These are phyloP conservation scores for Talaromyces piceae DNA, from an alignment of 2,329 filamentous ascomycete genomes.

Conservation along the genomic window DNA sequence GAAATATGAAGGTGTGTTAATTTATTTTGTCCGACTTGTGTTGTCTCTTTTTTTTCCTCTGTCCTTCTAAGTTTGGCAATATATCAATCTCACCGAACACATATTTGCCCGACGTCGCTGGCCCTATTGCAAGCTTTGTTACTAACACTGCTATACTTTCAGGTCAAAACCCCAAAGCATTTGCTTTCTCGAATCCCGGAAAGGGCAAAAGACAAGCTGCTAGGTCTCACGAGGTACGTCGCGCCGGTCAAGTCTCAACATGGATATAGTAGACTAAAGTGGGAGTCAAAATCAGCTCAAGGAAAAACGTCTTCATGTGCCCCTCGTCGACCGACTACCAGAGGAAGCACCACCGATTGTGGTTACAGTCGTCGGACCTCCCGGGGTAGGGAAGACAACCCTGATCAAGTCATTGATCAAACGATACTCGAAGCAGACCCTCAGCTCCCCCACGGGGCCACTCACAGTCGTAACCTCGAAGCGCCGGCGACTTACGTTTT, in stretches of 20 bases:
- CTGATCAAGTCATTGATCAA: constrained; percentile 90
- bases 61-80: neutral
- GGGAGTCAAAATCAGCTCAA: constrained; percentile 54
- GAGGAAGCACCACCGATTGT: constrained; percentile 92
- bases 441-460: constrained; percentile 81
- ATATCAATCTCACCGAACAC: neutral
- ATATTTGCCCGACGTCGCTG: neutral
- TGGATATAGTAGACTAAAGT: neutral
- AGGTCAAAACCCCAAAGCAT: constrained; percentile 84
- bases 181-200: constrained; percentile 75
- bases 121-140: neutral
- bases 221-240: constrained; percentile 47
- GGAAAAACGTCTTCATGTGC: constrained; percentile 94
- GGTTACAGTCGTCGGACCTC: constrained; percentile 88
- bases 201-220: constrained; percentile 63
- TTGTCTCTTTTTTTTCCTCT: constrained; percentile 10
- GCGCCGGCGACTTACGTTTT: constrained; percentile 84
- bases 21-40: too few species aligned
- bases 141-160: constrained; percentile 4
- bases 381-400: constrained; percentile 87
- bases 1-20: constrained; percentile 57
- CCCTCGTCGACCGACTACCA: constrained; percentile 87
- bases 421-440: constrained; percentile 90
- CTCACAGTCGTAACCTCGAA: constrained; percentile 96
- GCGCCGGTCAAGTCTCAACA: neutral